phyloP scores from a whole-genome alignment of 2,329 filamentous ascomycete genomes.

The Beauveria rudraprayagi region DNA sequence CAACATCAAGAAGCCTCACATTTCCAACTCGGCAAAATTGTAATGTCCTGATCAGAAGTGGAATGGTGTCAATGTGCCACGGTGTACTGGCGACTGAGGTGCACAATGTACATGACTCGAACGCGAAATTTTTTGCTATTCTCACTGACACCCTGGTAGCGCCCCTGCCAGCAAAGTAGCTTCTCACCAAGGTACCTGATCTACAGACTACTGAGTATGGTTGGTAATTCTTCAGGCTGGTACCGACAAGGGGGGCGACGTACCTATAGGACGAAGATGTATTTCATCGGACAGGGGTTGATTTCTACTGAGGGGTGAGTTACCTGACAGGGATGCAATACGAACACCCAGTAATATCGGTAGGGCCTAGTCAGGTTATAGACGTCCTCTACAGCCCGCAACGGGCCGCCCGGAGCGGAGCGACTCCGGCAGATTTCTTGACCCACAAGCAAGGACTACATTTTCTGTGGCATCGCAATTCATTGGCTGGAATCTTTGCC shows the following conservation, averaged over 20 bases:
- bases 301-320: too few species aligned
- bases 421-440: not conserved
- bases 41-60: not conserved
- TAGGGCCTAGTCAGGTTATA: not conserved
- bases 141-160: not conserved
- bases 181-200: not conserved
- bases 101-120: not conserved
- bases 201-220: not conserved
- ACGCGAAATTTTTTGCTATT: not conserved
- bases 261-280: too few species aligned
- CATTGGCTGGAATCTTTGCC: not conserved
- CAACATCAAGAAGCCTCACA: not conserved
- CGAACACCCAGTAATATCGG: not conserved
- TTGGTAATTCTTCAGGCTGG: too few species aligned
- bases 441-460: not conserved
- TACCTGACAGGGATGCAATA: too few species aligned
- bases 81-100: not conserved
- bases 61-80: not conserved
- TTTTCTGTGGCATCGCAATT: not conserved
- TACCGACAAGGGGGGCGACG: too few species aligned
- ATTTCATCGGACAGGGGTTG: too few species aligned
- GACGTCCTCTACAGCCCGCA: not conserved
- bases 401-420: not conserved
- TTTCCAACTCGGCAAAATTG: not conserved
- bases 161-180: not conserved